Percentiles rank a stretch among this genome's conserved stretches.
These are phyloP conservation scores for Botrytis elliptica DNA, from an alignment of 2,329 filamentous ascomycete species.

Conservation along the genomic window DNA sequence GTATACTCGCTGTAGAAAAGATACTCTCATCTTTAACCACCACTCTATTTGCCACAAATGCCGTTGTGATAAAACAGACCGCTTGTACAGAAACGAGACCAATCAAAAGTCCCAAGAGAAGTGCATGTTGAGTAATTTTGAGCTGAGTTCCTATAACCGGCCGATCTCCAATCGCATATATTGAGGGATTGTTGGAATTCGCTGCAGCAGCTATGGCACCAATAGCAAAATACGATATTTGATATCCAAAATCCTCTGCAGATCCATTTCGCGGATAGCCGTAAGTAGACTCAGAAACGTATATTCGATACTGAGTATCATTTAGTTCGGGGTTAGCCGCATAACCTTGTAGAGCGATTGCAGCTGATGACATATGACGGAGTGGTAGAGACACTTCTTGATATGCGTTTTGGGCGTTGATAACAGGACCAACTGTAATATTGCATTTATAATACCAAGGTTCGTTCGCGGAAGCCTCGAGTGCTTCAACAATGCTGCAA, in stretches of 20 bases:
- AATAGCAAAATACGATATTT: background rate
- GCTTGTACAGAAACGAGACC: background rate
- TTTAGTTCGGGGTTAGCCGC: background rate
- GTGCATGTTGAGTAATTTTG: background rate
- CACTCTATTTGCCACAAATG: background rate
- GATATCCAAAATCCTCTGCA: background rate
- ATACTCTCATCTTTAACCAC: background rate
- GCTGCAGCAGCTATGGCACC: background rate
- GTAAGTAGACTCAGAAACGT: background rate
- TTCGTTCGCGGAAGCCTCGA: slow-evolving; percentile 38
- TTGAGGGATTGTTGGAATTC: background rate
- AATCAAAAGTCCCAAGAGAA: background rate
- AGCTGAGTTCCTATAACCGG: background rate
- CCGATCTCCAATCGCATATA: background rate
- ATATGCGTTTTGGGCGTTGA: background rate
- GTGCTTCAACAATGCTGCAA: slow-evolving; percentile 33
- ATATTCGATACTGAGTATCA: background rate
- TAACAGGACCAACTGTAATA: slow-evolving; percentile 29
- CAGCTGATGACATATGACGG: background rate
- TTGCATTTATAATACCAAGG: slow-evolving; percentile 9
- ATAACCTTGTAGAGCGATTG: background rate
- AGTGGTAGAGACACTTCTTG: background rate
- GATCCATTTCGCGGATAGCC: background rate
- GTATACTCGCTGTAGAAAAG: background rate
- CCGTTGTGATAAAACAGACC: background rate